Evolutionary conservation across 192 early-diverging fungal species (phyloP).

Genomic region (Phycomyces nitens): DNA sequence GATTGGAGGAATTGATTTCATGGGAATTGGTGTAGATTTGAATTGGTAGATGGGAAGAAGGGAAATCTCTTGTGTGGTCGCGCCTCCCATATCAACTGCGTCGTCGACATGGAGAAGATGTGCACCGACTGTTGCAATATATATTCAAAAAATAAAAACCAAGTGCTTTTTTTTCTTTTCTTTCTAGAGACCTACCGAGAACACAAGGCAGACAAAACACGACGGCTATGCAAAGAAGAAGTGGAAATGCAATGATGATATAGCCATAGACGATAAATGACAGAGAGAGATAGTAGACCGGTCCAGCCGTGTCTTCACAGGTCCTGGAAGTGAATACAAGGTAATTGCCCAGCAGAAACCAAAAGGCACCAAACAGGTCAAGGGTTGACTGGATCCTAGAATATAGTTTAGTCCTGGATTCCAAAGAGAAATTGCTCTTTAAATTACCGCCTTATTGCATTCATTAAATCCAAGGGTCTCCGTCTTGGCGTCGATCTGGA

Average conservation of each 20-base stretch:
- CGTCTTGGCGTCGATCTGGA: conserved; percentile 1
- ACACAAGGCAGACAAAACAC: conserved; percentile 65
- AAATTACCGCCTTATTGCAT: too few relatives aligned
- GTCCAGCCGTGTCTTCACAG: conserved; percentile 50
- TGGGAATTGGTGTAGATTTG: conserved; percentile 22
- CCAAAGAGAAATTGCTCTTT: not conserved
- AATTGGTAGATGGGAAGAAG: conserved; percentile 67
- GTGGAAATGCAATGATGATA: conserved; percentile 59
- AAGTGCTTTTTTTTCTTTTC: not conserved
- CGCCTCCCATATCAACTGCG: conserved; percentile 56
- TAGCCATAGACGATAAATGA: conserved; percentile 68
- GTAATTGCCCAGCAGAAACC: conserved; percentile 72
- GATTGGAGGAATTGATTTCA: not conserved
- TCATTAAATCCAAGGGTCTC: too few relatives aligned
- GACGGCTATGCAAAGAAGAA: conserved; percentile 57
- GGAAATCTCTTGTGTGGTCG: conserved; percentile 61
- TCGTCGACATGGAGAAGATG: conserved; percentile 51
- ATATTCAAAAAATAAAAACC: not conserved
- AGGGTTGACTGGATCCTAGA: conserved; percentile 58
- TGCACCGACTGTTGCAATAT: conserved; percentile 41
- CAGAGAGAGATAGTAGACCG: conserved; percentile 61
- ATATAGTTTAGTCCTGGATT: not conserved
- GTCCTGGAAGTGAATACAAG: conserved; percentile 55
- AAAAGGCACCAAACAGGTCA: conserved; percentile 53
- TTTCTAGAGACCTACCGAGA: conserved; percentile 29